Conservation (phyloP, 768 basidiomycete species). For the Gloeostereum incarnatum region DNA sequence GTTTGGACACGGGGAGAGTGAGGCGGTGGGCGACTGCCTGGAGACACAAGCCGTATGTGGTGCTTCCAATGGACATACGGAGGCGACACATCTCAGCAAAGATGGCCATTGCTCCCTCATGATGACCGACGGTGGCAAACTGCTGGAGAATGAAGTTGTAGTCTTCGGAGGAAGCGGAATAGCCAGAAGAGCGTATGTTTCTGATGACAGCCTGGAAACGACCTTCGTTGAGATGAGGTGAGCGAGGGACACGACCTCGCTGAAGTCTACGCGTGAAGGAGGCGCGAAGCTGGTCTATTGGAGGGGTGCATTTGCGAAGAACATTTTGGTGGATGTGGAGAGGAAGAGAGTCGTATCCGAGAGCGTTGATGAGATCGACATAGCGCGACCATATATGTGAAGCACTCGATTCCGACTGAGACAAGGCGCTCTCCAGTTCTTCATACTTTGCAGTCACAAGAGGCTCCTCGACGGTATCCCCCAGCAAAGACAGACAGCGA, state of each 20-base stretch:
- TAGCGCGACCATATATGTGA: slow-evolving; percentile 61
- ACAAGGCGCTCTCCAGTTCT: slow-evolving; percentile 15
- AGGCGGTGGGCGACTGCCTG: slow-evolving; percentile 65
- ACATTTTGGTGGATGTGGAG: slow-evolving; percentile 61
- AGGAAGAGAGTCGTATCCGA: slow-evolving; percentile 43
- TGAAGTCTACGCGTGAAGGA: slow-evolving; percentile 31
- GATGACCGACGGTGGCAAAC: slow-evolving; percentile 70
- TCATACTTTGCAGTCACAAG: no score
- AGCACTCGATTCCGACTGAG: slow-evolving; percentile 26
- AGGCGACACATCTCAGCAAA: slow-evolving; percentile 45
- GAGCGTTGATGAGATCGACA: slow-evolving; percentile 38
- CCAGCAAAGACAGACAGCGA: no score
- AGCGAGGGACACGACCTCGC: slow-evolving; percentile 21
- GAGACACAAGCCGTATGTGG: slow-evolving; percentile 56
- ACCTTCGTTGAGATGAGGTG: slow-evolving; percentile 50
- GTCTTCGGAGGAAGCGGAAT: slow-evolving; percentile 45
- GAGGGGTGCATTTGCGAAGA: slow-evolving; percentile 54
- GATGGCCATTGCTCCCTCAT: slow-evolving; percentile 47
- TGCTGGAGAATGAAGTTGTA: slow-evolving; percentile 70
- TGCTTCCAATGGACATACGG: slow-evolving; percentile 36
- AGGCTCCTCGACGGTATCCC: no score
- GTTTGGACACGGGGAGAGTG: slow-evolving; percentile 41
- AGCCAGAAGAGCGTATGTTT: slow-evolving; percentile 54
- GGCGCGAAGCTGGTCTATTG: slow-evolving; percentile 33
- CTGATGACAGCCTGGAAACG: slow-evolving; percentile 60